Conservation (phyloP, 371 early-diverging fungal species). For the Cladochytrium tenue region DNA sequence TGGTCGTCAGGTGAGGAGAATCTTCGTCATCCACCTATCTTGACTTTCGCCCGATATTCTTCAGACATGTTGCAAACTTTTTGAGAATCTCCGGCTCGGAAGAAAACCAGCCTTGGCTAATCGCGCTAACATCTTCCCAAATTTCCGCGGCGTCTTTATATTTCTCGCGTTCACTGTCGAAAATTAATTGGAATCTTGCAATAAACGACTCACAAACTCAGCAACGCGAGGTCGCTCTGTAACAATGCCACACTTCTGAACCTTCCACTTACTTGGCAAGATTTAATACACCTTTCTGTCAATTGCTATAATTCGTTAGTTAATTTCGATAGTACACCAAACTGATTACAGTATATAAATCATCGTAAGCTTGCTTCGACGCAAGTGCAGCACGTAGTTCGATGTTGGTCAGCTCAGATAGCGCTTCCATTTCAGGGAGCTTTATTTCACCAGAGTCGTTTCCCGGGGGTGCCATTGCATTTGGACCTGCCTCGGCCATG, state of each 20-base stretch:
- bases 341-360: slow-evolving; percentile 71
- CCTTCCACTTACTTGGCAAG: slow-evolving; percentile 68
- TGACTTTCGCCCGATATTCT: slow-evolving; percentile 55
- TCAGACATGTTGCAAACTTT: slow-evolving; percentile 70
- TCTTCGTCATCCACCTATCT: slow-evolving; percentile 64
- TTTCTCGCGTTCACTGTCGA: slow-evolving; percentile 60
- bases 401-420: slow-evolving; percentile 59
- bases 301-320: not conserved
- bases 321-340: too few species aligned
- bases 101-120: slow-evolving; percentile 68
- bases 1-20: slow-evolving; percentile 56
- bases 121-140: slow-evolving; percentile 65
- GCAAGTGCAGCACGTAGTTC: slow-evolving; percentile 66
- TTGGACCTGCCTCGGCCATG: slow-evolving; percentile 41
- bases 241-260: slow-evolving; percentile 63
- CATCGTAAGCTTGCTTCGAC: slow-evolving; percentile 69
- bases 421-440: slow-evolving; percentile 19
- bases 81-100: slow-evolving; percentile 73
- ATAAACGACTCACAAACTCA: slow-evolving; percentile 66
- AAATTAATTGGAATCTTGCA: not conserved
- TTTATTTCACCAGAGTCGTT: slow-evolving; percentile 17
- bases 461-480: slow-evolving; percentile 19
- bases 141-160: slow-evolving; percentile 69
- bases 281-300: slow-evolving; percentile 67
- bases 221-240: slow-evolving; percentile 74